Evolutionary conservation across 2,329 filamentous ascomycete species (phyloP).

Genomic region (Fonsecaea multimorphosa): DNA sequence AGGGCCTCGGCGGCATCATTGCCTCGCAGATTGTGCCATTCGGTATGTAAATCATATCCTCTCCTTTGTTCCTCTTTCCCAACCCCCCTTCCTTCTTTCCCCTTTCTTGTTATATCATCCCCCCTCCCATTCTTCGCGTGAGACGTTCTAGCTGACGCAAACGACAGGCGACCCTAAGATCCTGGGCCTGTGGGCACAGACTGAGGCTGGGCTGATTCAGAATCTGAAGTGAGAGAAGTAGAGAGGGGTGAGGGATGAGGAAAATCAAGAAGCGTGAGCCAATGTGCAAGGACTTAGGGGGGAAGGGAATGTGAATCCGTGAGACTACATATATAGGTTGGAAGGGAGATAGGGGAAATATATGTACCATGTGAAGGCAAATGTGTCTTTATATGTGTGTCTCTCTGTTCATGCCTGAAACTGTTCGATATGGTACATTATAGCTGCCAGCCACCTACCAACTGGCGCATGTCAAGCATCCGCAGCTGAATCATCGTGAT

Average conservation of each 20-base stretch:
- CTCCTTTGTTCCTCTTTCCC: background rate
- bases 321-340: too few species aligned
- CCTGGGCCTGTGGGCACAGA: slow-evolving; percentile 38
- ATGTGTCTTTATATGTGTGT: too few species aligned
- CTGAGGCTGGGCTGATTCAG: slow-evolving; percentile 36
- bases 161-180: slow-evolving; percentile 36
- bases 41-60: slow-evolving; percentile 26
- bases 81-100: background rate
- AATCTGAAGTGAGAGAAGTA: slow-evolving; percentile 22
- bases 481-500: too few species aligned
- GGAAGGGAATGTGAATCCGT: too few species aligned
- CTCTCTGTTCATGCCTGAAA: too few species aligned
- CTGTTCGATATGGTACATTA: too few species aligned
- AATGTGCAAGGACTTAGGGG: background rate
- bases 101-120: background rate
- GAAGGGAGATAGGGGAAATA: background rate
- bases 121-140: too few species aligned
- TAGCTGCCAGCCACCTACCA: too few species aligned
- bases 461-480: too few species aligned
- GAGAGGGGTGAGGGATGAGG: background rate
- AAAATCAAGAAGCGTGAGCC: background rate
- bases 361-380: too few species aligned
- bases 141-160: background rate
- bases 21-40: slow-evolving; percentile 40
- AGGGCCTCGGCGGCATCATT: slow-evolving; percentile 40